Evolutionary conservation across 2,329 filamentous ascomycete species (phyloP).

Genomic region (Beauveria sp.): DNA sequence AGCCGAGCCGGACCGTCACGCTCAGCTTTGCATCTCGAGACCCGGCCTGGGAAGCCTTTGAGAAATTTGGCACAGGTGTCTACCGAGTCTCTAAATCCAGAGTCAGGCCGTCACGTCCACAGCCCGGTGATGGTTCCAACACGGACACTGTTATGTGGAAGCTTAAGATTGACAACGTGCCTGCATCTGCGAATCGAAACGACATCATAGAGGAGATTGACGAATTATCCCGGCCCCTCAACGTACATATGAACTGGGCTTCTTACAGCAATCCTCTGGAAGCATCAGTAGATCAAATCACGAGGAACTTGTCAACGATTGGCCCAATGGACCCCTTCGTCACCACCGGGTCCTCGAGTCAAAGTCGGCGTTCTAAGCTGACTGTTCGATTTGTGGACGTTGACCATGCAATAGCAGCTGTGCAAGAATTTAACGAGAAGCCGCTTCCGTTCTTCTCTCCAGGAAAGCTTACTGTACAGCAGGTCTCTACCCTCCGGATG

Average conservation of each 20-base stretch:
- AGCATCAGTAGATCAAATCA: not conserved
- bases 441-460: not conserved
- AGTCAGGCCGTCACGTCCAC: not conserved
- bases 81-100: not conserved
- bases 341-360: not conserved
- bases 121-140: not conserved
- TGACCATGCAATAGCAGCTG: not conserved
- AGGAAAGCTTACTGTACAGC: conserved; percentile 8
- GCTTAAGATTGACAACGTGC: not conserved
- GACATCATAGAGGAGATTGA: not conserved
- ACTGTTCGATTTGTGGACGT: not conserved
- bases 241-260: not conserved
- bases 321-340: conserved; percentile 2
- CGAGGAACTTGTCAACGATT: not conserved
- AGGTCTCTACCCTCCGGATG: not conserved
- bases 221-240: not conserved
- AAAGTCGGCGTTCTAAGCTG: conserved; percentile 2
- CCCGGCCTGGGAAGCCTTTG: not conserved
- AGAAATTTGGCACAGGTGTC: not conserved
- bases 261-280: not conserved
- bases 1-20: not conserved
- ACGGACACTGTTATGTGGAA: not conserved
- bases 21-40: not conserved
- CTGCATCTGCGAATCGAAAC: not conserved
- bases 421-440: not conserved